A percentile compares a stretch with the other conserved stretches of the same genome.
Conservation (phyloP, 176 grass and related monocot species). For the Avena sativa region DNA sequence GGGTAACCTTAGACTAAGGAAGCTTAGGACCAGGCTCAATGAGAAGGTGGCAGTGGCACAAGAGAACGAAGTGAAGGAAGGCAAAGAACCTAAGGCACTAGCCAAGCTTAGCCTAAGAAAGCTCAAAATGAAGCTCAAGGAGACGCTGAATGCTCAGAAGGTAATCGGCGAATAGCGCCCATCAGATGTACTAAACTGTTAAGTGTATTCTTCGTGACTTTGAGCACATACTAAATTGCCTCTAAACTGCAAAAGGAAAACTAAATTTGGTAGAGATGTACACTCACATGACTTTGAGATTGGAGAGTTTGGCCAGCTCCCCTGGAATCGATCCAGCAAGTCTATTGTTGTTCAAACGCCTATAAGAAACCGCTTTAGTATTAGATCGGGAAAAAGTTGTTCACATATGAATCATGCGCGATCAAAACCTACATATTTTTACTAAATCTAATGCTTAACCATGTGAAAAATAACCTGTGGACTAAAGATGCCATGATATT, state of each 20-base stretch:
- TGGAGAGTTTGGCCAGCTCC: slow-evolving; percentile 81
- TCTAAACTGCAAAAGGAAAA: background rate
- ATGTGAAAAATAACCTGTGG: background rate
- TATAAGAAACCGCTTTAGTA: slow-evolving; percentile 40
- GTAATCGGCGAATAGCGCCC: slow-evolving; percentile 31
- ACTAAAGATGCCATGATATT: background rate
- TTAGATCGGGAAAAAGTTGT: background rate
- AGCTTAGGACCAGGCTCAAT: background rate
- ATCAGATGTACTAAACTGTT: background rate
- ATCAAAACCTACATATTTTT: background rate
- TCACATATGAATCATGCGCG: background rate
- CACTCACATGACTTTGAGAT: slow-evolving; percentile 94
- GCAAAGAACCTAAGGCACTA: background rate
- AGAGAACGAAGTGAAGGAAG: slow-evolving; percentile 5
- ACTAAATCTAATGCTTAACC: slow-evolving; percentile 9
- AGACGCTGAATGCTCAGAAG: slow-evolving; percentile 40
- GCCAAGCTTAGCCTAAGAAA: slow-evolving; percentile 45
- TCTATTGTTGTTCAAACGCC: slow-evolving; percentile 90
- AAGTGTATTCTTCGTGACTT: background rate
- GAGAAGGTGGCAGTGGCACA: background rate
- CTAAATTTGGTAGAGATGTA: background rate
- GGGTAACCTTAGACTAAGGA: background rate
- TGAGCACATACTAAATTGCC: background rate
- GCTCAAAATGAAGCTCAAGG: slow-evolving; percentile 55
- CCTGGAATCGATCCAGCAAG: slow-evolving; percentile 90